A percentile compares a stretch with the other conserved stretches of the same genome.
Conservation (phyloP, 2,329 filamentous ascomycete species). For the Grosmannia serpens region DNA sequence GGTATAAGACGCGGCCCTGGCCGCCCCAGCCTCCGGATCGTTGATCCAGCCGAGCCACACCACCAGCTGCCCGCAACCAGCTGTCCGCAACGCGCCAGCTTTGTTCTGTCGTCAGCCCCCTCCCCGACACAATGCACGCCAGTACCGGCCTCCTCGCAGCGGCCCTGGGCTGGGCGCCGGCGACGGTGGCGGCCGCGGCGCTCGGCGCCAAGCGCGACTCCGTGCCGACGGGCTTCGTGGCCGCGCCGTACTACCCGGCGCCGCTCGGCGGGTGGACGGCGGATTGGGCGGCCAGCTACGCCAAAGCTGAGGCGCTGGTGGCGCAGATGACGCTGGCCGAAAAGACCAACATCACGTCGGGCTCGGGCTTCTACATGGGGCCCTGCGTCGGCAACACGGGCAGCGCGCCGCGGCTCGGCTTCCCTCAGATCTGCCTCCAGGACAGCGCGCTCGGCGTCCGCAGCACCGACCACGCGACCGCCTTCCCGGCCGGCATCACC, state of each 20-base stretch:
- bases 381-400: slow-evolving; percentile 69
- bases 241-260: slow-evolving; percentile 58
- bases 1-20: too few relatives aligned
- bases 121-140: background rate
- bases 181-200: slow-evolving; percentile 13
- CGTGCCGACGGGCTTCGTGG: slow-evolving; percentile 25
- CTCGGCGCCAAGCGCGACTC: slow-evolving; percentile 14
- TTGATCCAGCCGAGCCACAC: too few relatives aligned
- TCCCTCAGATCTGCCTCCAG: slow-evolving; percentile 61
- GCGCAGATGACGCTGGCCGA: slow-evolving; percentile 68
- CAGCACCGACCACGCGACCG: slow-evolving; percentile 62
- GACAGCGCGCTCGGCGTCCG: slow-evolving; percentile 63
- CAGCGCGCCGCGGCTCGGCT: slow-evolving; percentile 56
- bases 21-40: too few relatives aligned
- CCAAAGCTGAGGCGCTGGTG: slow-evolving; percentile 56
- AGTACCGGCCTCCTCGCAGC: background rate
- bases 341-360: slow-evolving; percentile 67
- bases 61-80: too few relatives aligned
- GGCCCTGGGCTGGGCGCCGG: background rate
- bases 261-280: slow-evolving; percentile 58
- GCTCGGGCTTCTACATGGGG: slow-evolving; percentile 61
- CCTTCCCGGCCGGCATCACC: slow-evolving; percentile 70
- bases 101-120: background rate
- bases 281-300: slow-evolving; percentile 58
- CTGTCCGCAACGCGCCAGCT: too few relatives aligned